phyloP scores from a whole-genome alignment of 768 basidiomycete genomes.

The Phallus indusiatus region DNA sequence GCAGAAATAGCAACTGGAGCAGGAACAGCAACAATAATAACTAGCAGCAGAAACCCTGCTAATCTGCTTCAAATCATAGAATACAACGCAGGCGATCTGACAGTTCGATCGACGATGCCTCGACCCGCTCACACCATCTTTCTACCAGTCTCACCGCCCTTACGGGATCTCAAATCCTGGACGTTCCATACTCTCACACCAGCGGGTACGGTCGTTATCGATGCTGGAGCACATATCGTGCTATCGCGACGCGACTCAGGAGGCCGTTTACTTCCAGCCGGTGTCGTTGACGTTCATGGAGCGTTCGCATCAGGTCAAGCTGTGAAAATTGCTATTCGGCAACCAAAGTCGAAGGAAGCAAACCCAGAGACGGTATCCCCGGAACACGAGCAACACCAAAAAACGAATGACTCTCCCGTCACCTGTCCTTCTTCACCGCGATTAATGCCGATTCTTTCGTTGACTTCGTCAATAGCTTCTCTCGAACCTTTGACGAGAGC shows the following conservation, averaged over 20 bases:
- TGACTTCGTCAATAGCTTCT: slow-evolving; percentile 37
- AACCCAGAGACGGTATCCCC: slow-evolving; percentile 12
- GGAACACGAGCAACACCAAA: slow-evolving; percentile 22
- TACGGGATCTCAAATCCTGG: slow-evolving; percentile 90
- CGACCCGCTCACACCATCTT: slow-evolving; percentile 88
- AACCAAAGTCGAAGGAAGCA: slow-evolving; percentile 19
- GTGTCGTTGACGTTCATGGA: slow-evolving; percentile 80
- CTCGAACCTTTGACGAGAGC: slow-evolving; percentile 36
- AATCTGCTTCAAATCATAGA: slow-evolving; percentile 77
- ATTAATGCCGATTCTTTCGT: slow-evolving; percentile 30
- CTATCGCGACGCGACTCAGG: slow-evolving; percentile 81
- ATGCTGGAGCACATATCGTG: slow-evolving; percentile 80
- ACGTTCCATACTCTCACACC: slow-evolving; percentile 91
- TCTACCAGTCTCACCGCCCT: slow-evolving; percentile 56
- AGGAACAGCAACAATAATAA: slow-evolving; percentile 87
- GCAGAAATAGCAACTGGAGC: slow-evolving; percentile 96
- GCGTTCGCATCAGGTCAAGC: slow-evolving; percentile 93
- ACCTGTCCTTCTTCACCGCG: slow-evolving; percentile 53
- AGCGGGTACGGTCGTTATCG: slow-evolving; percentile 81
- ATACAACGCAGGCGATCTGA: slow-evolving; percentile 42
- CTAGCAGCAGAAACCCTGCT: slow-evolving; percentile 69
- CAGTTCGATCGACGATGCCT: not conserved
- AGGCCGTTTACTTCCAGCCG: slow-evolving; percentile 84
- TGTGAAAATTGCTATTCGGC: slow-evolving; percentile 66
- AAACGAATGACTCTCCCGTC: slow-evolving; percentile 30